Conservation (phyloP, 805 yeast genomes). For the Yarrowia hollandica region DNA sequence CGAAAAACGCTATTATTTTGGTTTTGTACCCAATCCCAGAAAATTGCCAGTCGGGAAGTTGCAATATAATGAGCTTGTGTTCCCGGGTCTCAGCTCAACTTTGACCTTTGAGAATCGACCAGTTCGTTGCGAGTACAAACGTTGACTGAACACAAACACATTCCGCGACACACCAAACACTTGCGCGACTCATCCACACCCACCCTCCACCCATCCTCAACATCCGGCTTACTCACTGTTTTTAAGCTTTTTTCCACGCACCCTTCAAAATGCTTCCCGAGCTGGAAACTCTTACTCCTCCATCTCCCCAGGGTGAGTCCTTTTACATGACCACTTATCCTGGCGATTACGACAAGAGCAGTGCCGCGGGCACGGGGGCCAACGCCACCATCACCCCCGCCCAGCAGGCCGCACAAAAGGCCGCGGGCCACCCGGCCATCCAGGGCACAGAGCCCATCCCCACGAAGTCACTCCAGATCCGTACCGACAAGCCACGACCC, state of each 20-base stretch:
- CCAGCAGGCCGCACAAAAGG: slow-evolving; percentile 29
- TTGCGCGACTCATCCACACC: too few relatives aligned
- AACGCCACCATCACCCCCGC: slow-evolving; percentile 14
- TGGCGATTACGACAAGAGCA: slow-evolving; percentile 15
- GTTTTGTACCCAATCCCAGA: slow-evolving; percentile 7
- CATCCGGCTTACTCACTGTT: too few relatives aligned
- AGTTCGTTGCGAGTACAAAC: too few relatives aligned
- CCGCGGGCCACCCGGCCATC: slow-evolving; percentile 29
- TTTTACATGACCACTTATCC: slow-evolving; percentile 1
- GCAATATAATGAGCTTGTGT: slow-evolving; percentile 14
- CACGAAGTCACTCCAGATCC: slow-evolving; percentile 75
- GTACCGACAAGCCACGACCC: slow-evolving; percentile 93
- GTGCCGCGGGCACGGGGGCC: not conserved
- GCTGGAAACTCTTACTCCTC: slow-evolving; percentile 28
- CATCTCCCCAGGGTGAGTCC: slow-evolving; percentile 26
- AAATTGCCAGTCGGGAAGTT: not conserved
- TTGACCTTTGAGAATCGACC: too few relatives aligned
- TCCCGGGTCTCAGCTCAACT: not conserved
- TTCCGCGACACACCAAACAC: too few relatives aligned
- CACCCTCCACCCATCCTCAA: too few relatives aligned
- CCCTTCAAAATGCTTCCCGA: slow-evolving; percentile 1
- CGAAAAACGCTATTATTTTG: not conserved
- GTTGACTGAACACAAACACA: too few relatives aligned
- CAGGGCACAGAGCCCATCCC: slow-evolving; percentile 67
- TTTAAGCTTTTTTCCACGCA: not conserved